These are phyloP conservation scores for Russula dissimulans DNA, from an alignment of 768 basidiomycete genomes.

Conservation along the genomic window DNA sequence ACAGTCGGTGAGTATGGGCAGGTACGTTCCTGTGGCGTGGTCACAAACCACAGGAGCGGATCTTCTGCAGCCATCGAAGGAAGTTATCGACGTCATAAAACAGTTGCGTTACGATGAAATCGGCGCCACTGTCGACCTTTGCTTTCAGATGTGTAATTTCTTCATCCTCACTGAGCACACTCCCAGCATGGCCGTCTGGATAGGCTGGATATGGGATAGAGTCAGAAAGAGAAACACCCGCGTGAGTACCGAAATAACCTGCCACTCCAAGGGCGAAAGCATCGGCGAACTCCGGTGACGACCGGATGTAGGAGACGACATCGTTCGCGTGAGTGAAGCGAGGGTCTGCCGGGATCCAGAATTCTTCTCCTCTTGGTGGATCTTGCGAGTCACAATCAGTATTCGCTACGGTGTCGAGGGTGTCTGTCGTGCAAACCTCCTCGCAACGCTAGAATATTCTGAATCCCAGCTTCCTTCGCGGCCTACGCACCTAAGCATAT, in stretches of 20 bases:
- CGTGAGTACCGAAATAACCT: constrained; percentile 36
- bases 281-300: constrained; percentile 64
- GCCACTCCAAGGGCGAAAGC: constrained; percentile 94
- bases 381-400: constrained; percentile 38
- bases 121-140: constrained; percentile 91
- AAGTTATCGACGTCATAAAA: constrained; percentile 95
- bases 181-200: constrained; percentile 80
- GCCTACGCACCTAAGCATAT: constrained; percentile 33
- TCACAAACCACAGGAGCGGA: constrained; percentile 56
- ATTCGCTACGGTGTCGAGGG: neutral
- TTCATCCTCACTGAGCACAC: constrained; percentile 43
- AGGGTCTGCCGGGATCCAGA: constrained; percentile 81
- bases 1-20: neutral
- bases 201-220: constrained; percentile 48
- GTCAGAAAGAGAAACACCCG: neutral
- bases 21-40: neutral
- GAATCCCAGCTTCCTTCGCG: constrained; percentile 73
- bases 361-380: constrained; percentile 88
- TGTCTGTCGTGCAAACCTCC: constrained; percentile 51
- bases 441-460: constrained; percentile 84
- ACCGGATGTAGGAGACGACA: constrained; percentile 84
- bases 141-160: constrained; percentile 65
- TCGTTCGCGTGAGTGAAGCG: constrained; percentile 79
- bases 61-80: constrained; percentile 63
- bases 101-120: constrained; percentile 92